Evolutionary conservation across 2,329 filamentous ascomycete species (phyloP).

Genomic region (Furcasterigmium sp.): DNA sequence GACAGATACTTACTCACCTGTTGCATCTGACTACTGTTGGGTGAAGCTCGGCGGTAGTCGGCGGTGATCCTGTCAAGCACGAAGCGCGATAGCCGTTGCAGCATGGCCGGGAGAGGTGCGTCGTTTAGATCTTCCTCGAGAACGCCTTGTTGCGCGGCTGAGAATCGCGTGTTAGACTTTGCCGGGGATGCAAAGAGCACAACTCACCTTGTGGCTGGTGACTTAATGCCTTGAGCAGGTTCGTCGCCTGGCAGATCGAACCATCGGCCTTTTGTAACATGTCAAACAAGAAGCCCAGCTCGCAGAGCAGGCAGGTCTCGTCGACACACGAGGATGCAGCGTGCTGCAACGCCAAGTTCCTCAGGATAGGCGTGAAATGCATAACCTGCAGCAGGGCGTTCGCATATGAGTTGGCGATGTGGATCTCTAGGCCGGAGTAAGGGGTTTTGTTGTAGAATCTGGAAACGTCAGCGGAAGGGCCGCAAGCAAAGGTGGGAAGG

Average conservation of each 20-base stretch:
- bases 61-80: slow-evolving; percentile 74
- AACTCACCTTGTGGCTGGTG: slow-evolving; percentile 66
- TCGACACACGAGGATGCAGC: slow-evolving; percentile 78
- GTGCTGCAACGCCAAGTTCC: slow-evolving; percentile 85
- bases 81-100: slow-evolving; percentile 83
- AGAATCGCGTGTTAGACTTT: slow-evolving; percentile 14
- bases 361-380: slow-evolving; percentile 81
- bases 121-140: slow-evolving; percentile 78
- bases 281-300: slow-evolving; percentile 92
- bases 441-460: slow-evolving; percentile 92
- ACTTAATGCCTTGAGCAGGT: slow-evolving; percentile 85
- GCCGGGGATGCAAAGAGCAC: not conserved
- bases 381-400: slow-evolving; percentile 89
- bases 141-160: slow-evolving; percentile 69
- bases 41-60: slow-evolving; percentile 67
- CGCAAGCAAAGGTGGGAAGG: slow-evolving; percentile 5
- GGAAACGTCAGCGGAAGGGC: not conserved
- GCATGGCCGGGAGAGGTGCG: slow-evolving; percentile 70
- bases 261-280: slow-evolving; percentile 97
- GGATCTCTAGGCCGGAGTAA: slow-evolving; percentile 90
- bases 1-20: slow-evolving; percentile 39
- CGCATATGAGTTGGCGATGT: slow-evolving; percentile 94
- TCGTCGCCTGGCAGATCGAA: slow-evolving; percentile 92
- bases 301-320: slow-evolving; percentile 84
- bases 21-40: slow-evolving; percentile 62